phyloP scores from a whole-genome alignment of 2,329 filamentous ascomycete species.

The Ophiostoma sp. region DNA sequence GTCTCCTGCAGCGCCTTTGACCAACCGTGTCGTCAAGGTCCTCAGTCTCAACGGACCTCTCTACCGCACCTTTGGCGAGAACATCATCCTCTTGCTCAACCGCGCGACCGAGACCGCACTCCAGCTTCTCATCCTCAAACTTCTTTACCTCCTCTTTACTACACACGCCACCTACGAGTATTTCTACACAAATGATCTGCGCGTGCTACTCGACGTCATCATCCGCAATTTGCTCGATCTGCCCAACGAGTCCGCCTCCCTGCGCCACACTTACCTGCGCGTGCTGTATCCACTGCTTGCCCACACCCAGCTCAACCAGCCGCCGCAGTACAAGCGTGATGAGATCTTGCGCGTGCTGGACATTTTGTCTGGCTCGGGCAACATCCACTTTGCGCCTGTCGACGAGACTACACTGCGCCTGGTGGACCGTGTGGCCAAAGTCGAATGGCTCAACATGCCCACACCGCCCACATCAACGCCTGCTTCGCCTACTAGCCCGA shows the following conservation, averaged over 20 bases:
- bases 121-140: conserved; percentile 93
- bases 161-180: conserved; percentile 92
- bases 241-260: conserved; percentile 72
- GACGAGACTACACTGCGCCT: conserved; percentile 79
- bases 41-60: conserved; percentile 75
- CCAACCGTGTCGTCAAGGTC: conserved; percentile 91
- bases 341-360: conserved; percentile 77
- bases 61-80: conserved; percentile 96
- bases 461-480: conserved; percentile 33
- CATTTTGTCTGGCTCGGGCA: conserved; percentile 67
- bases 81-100: conserved; percentile 92
- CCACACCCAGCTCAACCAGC: conserved; percentile 83
- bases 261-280: conserved; percentile 91
- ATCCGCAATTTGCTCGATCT: conserved; percentile 96
- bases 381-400: conserved; percentile 74
- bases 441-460: conserved; percentile 63
- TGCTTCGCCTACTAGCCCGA: conserved; percentile 23
- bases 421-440: conserved; percentile 67
- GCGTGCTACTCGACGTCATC: conserved; percentile 91
- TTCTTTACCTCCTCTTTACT: conserved; percentile 92
- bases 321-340: conserved; percentile 87
- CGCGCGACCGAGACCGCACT: conserved; percentile 91
- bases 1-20: conserved; percentile 57
- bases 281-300: conserved; percentile 88
- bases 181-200: conserved; percentile 96